Conservation (phyloP, 768 basidiomycete species). For the Termitomyces sp. region DNA sequence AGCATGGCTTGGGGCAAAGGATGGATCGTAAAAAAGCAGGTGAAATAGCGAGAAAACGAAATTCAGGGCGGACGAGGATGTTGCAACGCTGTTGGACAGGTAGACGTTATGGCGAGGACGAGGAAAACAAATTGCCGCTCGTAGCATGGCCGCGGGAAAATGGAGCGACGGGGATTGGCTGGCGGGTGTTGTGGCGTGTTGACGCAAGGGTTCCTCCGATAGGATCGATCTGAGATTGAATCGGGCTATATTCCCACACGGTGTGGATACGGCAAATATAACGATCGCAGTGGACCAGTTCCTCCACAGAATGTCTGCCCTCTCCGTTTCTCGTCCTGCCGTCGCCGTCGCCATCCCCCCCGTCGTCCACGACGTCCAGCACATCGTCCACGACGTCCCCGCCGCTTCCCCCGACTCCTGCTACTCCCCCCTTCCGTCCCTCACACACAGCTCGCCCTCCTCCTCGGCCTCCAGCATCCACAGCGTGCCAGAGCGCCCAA, state of each 20-base stretch:
- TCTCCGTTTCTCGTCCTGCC: constrained; percentile 16
- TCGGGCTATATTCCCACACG: constrained; percentile 1
- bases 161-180: neutral
- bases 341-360: neutral
- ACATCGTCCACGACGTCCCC: too few species aligned
- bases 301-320: constrained; percentile 21
- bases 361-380: constrained; percentile 3
- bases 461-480: constrained; percentile 29
- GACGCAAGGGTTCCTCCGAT: neutral
- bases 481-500: constrained; percentile 33
- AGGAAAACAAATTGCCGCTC: neutral
- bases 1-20: too few species aligned
- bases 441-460: constrained; percentile 29
- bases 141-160: neutral
- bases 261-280: constrained; percentile 1
- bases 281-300: constrained; percentile 1
- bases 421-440: constrained; percentile 21
- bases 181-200: too few species aligned
- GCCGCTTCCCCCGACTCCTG: constrained; percentile 18
- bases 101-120: constrained; percentile 1
- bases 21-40: neutral
- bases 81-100: constrained; percentile 6
- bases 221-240: neutral
- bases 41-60: neutral
- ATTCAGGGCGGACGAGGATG: neutral